Evolutionary conservation across 176 grass and related monocot species (phyloP).

Genomic region (Bolboschoenus planiculmis): DNA sequence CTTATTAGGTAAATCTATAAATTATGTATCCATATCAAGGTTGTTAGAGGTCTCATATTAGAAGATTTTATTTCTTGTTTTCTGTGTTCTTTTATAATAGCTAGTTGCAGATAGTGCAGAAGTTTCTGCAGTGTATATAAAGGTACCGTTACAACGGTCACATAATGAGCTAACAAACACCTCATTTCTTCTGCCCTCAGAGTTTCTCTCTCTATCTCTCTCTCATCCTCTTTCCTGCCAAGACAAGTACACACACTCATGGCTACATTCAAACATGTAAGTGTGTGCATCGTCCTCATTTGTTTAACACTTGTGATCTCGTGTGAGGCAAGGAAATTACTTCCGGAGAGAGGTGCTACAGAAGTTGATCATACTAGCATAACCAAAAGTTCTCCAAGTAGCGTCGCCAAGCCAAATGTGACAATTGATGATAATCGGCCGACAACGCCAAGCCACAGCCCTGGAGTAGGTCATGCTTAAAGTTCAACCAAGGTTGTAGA

Average conservation of each 20-base stretch:
- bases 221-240: neutral
- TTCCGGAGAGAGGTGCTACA: neutral
- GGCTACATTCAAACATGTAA: conserved; percentile 7
- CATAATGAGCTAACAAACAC: neutral
- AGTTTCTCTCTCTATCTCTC: neutral
- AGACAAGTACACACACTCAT: conserved; percentile 4
- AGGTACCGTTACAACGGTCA: neutral
- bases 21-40: neutral
- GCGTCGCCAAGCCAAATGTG: neutral
- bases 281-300: conserved; percentile 8
- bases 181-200: neutral
- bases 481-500: neutral
- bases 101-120: neutral
- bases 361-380: neutral
- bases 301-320: conserved; percentile 8
- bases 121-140: neutral
- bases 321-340: conserved; percentile 20
- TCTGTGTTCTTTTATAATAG: neutral
- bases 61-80: neutral
- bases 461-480: conserved; percentile 45
- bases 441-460: conserved; percentile 51
- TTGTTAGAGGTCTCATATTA: neutral
- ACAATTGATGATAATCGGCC: conserved; percentile 38
- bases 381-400: neutral
- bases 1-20: neutral